Conservation (phyloP, 2,329 filamentous ascomycete genomes). For the Mariannaea sp. region DNA sequence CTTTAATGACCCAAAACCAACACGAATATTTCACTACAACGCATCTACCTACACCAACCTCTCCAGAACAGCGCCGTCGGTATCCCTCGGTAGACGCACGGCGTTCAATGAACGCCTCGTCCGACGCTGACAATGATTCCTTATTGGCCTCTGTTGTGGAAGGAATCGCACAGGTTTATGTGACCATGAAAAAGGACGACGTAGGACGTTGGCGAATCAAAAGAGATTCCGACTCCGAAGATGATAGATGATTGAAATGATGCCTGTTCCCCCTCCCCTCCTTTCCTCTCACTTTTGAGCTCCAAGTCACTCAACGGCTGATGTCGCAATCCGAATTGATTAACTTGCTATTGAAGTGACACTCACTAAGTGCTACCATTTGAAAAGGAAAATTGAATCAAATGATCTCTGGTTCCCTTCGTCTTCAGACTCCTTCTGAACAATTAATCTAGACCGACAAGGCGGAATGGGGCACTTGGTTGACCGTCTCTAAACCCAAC, state of each 20-base stretch:
- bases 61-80: background rate
- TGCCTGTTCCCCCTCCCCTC: no score
- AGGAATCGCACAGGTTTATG: constrained; percentile 42
- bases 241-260: background rate
- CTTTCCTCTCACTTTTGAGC: no score
- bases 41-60: constrained; percentile 12
- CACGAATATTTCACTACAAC: constrained; percentile 14
- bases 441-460: no score
- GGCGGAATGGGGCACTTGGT: no score
- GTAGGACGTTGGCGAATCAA: constrained; percentile 50
- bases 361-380: no score
- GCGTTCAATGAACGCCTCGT: background rate
- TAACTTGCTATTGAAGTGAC: no score
- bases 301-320: no score
- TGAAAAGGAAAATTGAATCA: no score
- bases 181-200: constrained; percentile 46
- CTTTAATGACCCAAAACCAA: constrained; percentile 30
- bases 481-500: no score
- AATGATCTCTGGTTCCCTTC: no score
- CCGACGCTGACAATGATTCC: constrained; percentile 35
- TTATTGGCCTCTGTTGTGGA: constrained; percentile 44
- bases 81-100: background rate
- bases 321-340: no score
- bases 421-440: no score
- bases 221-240: constrained; percentile 13